These are phyloP conservation scores for Adansonia madagascariensis DNA, from an alignment of 441 rosid genomes.

Conservation along the genomic window DNA sequence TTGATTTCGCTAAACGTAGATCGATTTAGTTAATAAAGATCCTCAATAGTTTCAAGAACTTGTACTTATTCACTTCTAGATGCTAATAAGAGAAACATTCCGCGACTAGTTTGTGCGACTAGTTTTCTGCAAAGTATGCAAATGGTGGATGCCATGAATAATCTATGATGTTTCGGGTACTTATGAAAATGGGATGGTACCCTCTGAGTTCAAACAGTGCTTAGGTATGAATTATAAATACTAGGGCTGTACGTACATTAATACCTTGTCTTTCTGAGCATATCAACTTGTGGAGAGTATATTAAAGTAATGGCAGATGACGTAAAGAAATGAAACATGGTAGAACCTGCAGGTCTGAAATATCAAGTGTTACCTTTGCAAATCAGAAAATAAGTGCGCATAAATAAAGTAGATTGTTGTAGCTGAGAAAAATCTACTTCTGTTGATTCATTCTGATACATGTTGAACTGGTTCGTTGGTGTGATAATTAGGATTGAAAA, in stretches of 20 bases:
- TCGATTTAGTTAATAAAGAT: not conserved
- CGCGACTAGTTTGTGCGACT: not conserved
- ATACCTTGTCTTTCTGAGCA: not conserved
- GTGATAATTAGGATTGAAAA: not conserved
- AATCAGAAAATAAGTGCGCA: not conserved
- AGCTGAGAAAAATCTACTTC: not conserved
- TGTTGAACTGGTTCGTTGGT: not conserved
- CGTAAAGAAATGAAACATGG: not conserved
- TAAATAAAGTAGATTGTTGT: not conserved
- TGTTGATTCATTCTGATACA: not conserved
- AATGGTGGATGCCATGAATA: not conserved
- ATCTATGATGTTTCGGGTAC: not conserved
- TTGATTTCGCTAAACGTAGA: not conserved
- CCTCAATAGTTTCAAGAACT: not conserved
- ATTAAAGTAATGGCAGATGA: not conserved
- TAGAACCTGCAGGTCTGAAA: not conserved
- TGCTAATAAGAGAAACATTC: conserved; percentile 1
- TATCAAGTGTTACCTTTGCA: not conserved
- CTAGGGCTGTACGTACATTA: not conserved
- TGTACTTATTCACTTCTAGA: not conserved
- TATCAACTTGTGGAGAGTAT: not conserved
- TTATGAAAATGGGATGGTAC: not conserved
- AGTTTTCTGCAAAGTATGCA: conserved; percentile 1
- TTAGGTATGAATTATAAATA: not conserved
- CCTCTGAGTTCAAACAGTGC: not conserved